Evolutionary conservation across 371 early-diverging fungal genomes (phyloP).

Genomic region (Mortierella sp.): DNA sequence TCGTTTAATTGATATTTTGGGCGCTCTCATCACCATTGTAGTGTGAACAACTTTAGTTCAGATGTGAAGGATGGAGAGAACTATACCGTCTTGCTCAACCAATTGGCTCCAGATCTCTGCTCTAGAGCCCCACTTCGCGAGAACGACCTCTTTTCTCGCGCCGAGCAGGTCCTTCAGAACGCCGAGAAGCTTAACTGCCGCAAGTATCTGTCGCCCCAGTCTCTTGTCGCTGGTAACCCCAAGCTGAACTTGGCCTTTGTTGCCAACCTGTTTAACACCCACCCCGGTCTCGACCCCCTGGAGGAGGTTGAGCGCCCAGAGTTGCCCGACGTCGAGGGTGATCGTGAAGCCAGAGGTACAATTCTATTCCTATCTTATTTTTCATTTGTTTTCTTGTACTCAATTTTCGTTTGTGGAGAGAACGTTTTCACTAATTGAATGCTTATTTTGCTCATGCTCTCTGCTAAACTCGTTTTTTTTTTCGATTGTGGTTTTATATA

Average conservation of each 20-base stretch:
- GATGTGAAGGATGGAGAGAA: constrained; percentile 97
- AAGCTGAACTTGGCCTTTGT: constrained; percentile 97
- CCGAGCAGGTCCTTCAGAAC: constrained; percentile 90
- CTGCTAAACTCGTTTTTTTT: not conserved
- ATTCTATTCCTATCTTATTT: not conserved
- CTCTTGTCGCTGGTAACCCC: constrained; percentile 93
- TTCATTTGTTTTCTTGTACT: not conserved
- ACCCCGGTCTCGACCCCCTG: constrained; percentile 92
- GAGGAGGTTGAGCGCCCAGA: constrained; percentile 88
- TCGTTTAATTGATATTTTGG: constrained; percentile 5
- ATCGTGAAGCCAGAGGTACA: constrained; percentile 93
- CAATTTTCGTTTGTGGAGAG: not conserved
- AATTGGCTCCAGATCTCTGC: constrained; percentile 89
- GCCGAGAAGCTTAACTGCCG: constrained; percentile 96
- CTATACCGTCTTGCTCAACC: constrained; percentile 94
- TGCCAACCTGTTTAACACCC: constrained; percentile 95
- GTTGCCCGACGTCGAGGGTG: constrained; percentile 91
- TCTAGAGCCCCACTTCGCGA: constrained; percentile 87
- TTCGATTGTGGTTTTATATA: constrained; percentile 16
- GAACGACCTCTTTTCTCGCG: constrained; percentile 82
- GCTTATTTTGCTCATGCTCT: constrained; percentile 3
- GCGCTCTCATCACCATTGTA: constrained; percentile 28
- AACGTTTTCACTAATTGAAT: not conserved
- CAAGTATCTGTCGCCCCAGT: constrained; percentile 94
- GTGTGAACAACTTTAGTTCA: constrained; percentile 90